Evolutionary conservation across 2,329 filamentous ascomycete genomes (phyloP).

Genomic region (Pseudogymnoascus destructans): DNA sequence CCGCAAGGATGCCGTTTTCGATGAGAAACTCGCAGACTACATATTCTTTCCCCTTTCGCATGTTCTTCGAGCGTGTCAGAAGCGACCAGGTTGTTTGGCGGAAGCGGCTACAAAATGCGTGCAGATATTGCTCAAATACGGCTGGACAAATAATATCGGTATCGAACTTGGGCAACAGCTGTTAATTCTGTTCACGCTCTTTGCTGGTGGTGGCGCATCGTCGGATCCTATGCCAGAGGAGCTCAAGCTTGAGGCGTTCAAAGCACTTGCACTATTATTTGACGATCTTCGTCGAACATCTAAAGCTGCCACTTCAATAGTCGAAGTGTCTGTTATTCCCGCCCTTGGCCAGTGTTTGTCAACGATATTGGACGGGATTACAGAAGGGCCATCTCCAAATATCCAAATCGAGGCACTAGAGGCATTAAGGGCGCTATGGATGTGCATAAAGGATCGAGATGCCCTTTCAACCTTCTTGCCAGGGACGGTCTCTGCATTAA

Average conservation of each 20-base stretch:
- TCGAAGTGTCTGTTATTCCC: conserved; percentile 51
- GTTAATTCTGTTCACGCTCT: conserved; percentile 69
- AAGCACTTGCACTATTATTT: conserved; percentile 55
- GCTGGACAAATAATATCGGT: conserved; percentile 64
- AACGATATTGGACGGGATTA: conserved; percentile 62
- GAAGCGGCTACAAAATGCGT: conserved; percentile 70
- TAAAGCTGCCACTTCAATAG: conserved; percentile 36
- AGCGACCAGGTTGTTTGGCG: conserved; percentile 55
- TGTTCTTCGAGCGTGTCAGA: conserved; percentile 63
- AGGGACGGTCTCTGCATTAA: conserved; percentile 70
- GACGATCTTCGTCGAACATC: conserved; percentile 40
- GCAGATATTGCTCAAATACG: conserved; percentile 56
- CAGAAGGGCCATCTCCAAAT: conserved; percentile 47
- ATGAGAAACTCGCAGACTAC: conserved; percentile 83
- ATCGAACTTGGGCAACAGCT: conserved; percentile 69
- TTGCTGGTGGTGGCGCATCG: conserved; percentile 56
- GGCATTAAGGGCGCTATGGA: conserved; percentile 49
- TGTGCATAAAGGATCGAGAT: conserved; percentile 55
- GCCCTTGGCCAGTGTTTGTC: conserved; percentile 73
- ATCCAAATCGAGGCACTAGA: conserved; percentile 58
- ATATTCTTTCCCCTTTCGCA: conserved; percentile 86
- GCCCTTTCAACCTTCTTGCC: conserved; percentile 77
- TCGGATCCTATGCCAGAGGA: conserved; percentile 51
- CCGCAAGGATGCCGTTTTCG: conserved; percentile 43
- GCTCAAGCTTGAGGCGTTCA: conserved; percentile 56